A percentile compares a stretch with the other conserved stretches of the same genome.
Conservation (phyloP, 192 early-diverging fungal species). For the Umbelopsis isabellina region DNA sequence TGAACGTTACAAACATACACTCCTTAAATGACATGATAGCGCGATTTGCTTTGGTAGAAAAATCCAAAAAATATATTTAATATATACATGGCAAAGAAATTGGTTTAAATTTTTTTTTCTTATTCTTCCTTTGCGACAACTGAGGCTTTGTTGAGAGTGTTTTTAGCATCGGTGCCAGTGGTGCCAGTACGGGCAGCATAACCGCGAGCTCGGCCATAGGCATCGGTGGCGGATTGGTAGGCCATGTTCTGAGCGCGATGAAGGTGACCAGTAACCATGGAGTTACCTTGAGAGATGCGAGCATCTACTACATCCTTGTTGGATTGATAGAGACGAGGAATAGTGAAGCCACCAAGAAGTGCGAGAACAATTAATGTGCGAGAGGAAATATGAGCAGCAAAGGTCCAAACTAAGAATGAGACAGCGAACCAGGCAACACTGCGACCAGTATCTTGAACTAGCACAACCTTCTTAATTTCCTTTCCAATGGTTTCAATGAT, state of each 20-base stretch:
- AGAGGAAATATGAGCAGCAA: conserved; percentile 29
- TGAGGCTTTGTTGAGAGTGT: conserved; percentile 22
- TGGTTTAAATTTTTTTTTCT: not conserved
- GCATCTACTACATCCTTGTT: conserved; percentile 33
- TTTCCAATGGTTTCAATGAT: conserved; percentile 20
- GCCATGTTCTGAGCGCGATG: conserved; percentile 18
- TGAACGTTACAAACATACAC: too few relatives aligned
- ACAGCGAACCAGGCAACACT: conserved; percentile 27
- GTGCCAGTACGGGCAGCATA: conserved; percentile 30
- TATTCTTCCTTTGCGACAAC: conserved; percentile 25
- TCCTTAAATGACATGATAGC: too few relatives aligned
- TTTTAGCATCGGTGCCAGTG: conserved; percentile 33
- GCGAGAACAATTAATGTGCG: conserved; percentile 10
- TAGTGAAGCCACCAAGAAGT: conserved; percentile 24
- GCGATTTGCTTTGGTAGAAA: too few relatives aligned
- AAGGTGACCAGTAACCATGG: conserved; percentile 10
- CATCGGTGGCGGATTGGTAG: conserved; percentile 9
- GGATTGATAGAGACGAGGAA: conserved; percentile 32
- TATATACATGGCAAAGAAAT: not conserved
- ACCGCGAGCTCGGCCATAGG: conserved; percentile 28
- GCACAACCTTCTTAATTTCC: conserved; percentile 25
- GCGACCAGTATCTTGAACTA: conserved; percentile 25
- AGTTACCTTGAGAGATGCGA: conserved; percentile 23
- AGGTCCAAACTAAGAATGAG: conserved; percentile 23
- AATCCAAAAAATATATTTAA: too few relatives aligned